Evolutionary conservation across 345 rosid species (phyloP), one percentile per base, ranked within the genome.

Genomic region (Salix arbutifolia): DNA sequence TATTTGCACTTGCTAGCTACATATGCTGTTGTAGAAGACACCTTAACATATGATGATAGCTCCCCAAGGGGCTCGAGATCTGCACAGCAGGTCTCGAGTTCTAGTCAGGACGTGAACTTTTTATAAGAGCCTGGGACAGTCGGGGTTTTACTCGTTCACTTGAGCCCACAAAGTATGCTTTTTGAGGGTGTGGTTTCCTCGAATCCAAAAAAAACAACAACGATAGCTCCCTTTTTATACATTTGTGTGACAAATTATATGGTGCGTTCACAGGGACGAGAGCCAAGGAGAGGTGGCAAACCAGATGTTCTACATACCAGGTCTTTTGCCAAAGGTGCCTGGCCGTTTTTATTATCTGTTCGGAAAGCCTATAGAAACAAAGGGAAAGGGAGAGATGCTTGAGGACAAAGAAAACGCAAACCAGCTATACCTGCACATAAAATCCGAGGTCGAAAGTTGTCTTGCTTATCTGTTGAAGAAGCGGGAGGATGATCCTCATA

Each of bases 271-370:
- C 70, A 90, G 98, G 89, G 91, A 91, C 31, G 84, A 81, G 74
- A 70, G 74, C 30, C 71, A 72, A 12, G 96, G 94, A 40, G 94
- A 91, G 68, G 91, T 90, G 11, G 96, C 87, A 25, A 87, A 85
- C 78, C 89, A 83, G 81, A 75, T 60, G 25, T 70, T 88, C 12
- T 86, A 82, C 71, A 0, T 87, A n/a, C 97, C 98, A 21, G 91
- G 82, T 35, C 26, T 83, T 53, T 21, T 88, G 82, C 98, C 96
- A 0, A 94, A 90, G 79, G 42, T 91, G 3, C 93, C 92, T 0
- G 98, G 96, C 53, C 86, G 96, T 0, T 73, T 90, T 61, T 94
- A 92, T 85, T 88, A 81, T 81, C 82, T 92, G 61, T 92, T 94
- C 19, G 91, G 97, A 72, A 92, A 91, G 84, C 91, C 97, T 5